Evolutionary conservation across 2,329 filamentous ascomycete genomes (phyloP), one percentile per base, ranked within the genome.

Genomic region (Shiraia bambusicola): DNA sequence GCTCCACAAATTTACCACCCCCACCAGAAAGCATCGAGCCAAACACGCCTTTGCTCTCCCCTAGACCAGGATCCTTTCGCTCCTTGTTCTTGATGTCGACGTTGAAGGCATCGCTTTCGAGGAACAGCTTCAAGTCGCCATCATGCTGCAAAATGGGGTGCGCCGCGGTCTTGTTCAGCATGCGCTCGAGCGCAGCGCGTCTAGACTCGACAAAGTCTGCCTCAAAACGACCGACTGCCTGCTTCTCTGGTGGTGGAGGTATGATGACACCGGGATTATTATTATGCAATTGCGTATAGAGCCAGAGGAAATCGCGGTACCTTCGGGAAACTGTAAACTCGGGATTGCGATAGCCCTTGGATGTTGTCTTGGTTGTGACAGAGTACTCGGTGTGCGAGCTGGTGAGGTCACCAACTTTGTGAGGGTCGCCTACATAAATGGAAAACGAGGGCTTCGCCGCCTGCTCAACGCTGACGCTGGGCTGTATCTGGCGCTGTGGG

Each of bases 11-110:
- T 69, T 98, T 98, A 45, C 77, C 77, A 25, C 71, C 72, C 58
- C 79, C 84, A 22, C 91, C 87, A 17, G 50, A 92, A 83, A 49
- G 79, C 87, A 96, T 78, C 12, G 85, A 88, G 59, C 90, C 88
- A 58, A 97, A 82, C 75, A 97, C 86, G 39, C 93, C 91, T 72
- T 97, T 97, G 73, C 84, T 95, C 71, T 97, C 93, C 29, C 82
- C 83, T 3, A 94, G 77, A 38, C 89, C 82, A 2, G 88, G 88
- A 45, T 96, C 90, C 59, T 89, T 86, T 40, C 92, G 84, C 69
- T 97, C 92, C 70, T 95, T 95, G 72, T 98, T 93, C 76, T 97
- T 98, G 62, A 98, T 84, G 61, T 98, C 93, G 27, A 95, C 81
- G 61, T 90, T 96, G 74, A 98, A 96, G 1, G 90, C 79, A 59